Base-by-base conservation (phyloP, 2,329 filamentous ascomycete genomes). In the Rutstroemia sp. region DNA sequence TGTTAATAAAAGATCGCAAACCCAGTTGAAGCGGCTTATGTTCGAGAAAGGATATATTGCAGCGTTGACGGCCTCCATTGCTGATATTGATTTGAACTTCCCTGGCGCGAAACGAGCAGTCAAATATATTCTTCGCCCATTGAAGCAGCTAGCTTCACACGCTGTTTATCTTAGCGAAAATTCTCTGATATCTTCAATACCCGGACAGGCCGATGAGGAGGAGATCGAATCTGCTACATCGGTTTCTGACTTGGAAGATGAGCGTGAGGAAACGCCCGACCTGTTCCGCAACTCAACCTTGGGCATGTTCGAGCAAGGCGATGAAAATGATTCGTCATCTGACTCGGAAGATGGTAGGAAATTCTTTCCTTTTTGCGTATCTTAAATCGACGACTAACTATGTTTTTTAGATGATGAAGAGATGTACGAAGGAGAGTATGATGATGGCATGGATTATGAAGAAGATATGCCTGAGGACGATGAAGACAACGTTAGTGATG, bases 21-120 rank as follows among this genome's bases (percentile, higher is more conserved):
- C 87, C 65, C 91, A 96, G 67, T 81, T 99, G 63, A 87, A 90
- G 37, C 90, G 91, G 63, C 84, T 96, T 59, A 99, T 99, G 94
- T 97, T 95, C 66, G 94, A 99, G 73, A 99, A 97, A 75, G 91
- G 95, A 56, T 96, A 94, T 70, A 86, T 97, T 59, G 82, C 88
- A 23, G 88, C 92, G 49, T 75, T 99, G 58, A 97, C 94, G 2
- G 83, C 86, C 12, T 95, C 95, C 1, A 92, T 99, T 65, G 90
- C 94, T 18, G 95, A 99, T 66, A 87, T 99, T 58, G 94, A 96
- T 69, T 81, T 99, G 59, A 95, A 95, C 64, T 96, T 95, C 71
- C 92, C 92, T 0, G 87, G 89, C 25, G 89, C 95, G 16, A 96
- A 95, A 75, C 85, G 92, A 48, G 92, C 92, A 14, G 90, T 99